Evolutionary conservation across 257 asterid species (phyloP).

Genomic region (Solanum pinnatisectum): DNA sequence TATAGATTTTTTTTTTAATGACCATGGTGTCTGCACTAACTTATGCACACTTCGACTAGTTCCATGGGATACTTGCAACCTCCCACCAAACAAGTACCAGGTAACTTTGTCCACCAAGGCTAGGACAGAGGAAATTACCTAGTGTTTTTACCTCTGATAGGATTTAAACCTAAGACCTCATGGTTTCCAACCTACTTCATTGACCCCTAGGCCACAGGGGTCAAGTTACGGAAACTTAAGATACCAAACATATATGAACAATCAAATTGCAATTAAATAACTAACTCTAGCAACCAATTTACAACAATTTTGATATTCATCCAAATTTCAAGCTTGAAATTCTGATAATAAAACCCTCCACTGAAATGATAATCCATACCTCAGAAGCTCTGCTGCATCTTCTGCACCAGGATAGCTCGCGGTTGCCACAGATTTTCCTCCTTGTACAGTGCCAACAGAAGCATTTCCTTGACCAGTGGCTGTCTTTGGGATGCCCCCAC

Average conservation of each 20-base stretch:
- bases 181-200: background rate
- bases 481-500: slow-evolving; percentile 23
- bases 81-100: background rate
- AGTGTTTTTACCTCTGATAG: background rate
- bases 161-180: background rate
- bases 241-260: background rate
- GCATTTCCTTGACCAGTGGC: slow-evolving; percentile 17
- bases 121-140: background rate
- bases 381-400: slow-evolving; percentile 83
- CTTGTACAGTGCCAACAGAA: slow-evolving; percentile 27
- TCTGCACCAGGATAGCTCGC: slow-evolving; percentile 60
- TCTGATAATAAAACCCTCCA: background rate
- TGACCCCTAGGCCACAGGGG: background rate
- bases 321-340: background rate
- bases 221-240: background rate
- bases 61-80: background rate
- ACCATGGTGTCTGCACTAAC: background rate
- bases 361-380: slow-evolving; percentile 28
- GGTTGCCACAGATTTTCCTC: slow-evolving; percentile 49
- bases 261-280: background rate
- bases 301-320: background rate
- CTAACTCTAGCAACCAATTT: background rate
- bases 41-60: background rate
- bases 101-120: background rate
- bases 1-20: too few species aligned